A percentile compares a stretch with the other conserved stretches of the same genome.
These are phyloP conservation scores for Coemansia sp. DNA, from an alignment of 192 early-diverging fungal species.

Conservation along the genomic window DNA sequence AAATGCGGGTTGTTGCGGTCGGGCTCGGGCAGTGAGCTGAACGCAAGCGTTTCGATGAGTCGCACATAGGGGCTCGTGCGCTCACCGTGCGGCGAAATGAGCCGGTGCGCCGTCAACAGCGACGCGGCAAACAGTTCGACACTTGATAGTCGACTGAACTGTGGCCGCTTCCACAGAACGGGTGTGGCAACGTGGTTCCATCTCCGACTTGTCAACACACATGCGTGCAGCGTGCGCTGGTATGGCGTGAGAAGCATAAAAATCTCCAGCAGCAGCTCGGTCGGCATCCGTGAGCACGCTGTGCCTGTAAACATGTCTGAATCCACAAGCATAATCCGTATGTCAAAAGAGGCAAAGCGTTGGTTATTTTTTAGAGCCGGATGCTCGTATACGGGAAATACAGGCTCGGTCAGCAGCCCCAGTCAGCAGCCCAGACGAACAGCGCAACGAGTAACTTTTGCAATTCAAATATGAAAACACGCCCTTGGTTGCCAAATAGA, in stretches of 20 bases:
- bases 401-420: too few relatives aligned
- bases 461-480: too few relatives aligned
- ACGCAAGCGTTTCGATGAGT: conserved; percentile 40
- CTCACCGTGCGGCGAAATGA: neutral
- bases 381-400: too few relatives aligned
- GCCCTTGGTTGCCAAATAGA: too few relatives aligned
- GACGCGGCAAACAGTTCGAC: conserved; percentile 46
- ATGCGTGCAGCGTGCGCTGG: conserved; percentile 42
- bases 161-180: conserved; percentile 54
- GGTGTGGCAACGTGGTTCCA: conserved; percentile 55
- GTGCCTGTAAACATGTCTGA: neutral
- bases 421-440: too few relatives aligned
- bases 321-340: neutral
- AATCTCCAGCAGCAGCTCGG: conserved; percentile 40
- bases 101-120: conserved; percentile 12
- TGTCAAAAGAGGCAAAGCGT: neutral
- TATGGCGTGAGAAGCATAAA: conserved; percentile 15
- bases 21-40: conserved; percentile 38
- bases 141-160: conserved; percentile 30
- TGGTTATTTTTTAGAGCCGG: too few relatives aligned
- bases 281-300: conserved; percentile 36
- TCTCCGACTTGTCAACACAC: conserved; percentile 43
- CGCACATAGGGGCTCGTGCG: conserved; percentile 25
- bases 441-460: too few relatives aligned
- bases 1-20: conserved; percentile 47